Percentiles rank a stretch among this genome's conserved stretches.
Evolutionary conservation across 2,329 filamentous ascomycete species (phyloP).

Genomic region (Alternaria consortialis): DNA sequence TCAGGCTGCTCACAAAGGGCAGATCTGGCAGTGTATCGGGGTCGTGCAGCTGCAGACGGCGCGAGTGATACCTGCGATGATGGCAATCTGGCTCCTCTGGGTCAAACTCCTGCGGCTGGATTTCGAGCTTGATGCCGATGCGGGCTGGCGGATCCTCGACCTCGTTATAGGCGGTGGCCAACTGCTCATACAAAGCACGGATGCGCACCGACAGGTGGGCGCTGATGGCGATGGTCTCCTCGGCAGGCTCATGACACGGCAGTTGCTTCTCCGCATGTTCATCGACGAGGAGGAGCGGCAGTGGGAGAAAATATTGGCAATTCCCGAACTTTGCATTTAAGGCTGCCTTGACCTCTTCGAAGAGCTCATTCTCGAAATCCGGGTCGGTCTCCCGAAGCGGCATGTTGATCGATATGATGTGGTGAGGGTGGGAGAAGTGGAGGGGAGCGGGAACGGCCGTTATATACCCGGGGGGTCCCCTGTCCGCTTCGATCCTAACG

Average conservation of each 20-base stretch:
- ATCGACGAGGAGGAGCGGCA: conserved; percentile 21
- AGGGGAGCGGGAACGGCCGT: no score
- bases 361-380: conserved; percentile 18
- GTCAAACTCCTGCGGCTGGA: conserved; percentile 16
- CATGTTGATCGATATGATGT: conserved; percentile 17
- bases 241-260: conserved; percentile 19
- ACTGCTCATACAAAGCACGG: conserved; percentile 16
- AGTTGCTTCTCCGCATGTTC: conserved; percentile 10
- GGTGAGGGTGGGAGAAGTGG: neutral
- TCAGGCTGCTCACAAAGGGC: conserved; percentile 14
- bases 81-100: conserved; percentile 13
- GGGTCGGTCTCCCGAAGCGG: conserved; percentile 18
- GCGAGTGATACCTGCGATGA: conserved; percentile 21
- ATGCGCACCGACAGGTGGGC: conserved; percentile 20
- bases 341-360: conserved; percentile 19
- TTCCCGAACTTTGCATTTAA: conserved; percentile 16
- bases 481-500: no score
- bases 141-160: conserved; percentile 16
- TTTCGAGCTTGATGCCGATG: conserved; percentile 13
- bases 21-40: conserved; percentile 19
- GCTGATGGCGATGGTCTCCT: conserved; percentile 18
- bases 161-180: conserved; percentile 6
- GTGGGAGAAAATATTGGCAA: conserved; percentile 17
- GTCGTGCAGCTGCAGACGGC: conserved; percentile 19
- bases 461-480: no score